Conservation (phyloP, 1,284 basidiomycete species). For the Microbotryomycetes sp. region DNA sequence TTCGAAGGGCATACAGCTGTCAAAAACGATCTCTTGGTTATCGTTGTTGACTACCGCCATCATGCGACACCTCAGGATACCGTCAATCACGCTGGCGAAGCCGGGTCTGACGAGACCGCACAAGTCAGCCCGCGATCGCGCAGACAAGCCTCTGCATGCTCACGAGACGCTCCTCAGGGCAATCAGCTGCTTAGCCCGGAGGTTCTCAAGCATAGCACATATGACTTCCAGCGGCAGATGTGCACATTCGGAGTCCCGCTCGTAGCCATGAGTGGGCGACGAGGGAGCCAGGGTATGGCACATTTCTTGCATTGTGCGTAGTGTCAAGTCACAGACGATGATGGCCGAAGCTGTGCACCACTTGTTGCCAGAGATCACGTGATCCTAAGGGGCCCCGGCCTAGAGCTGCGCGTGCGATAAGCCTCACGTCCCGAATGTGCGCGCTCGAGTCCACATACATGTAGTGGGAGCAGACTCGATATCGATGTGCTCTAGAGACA, state of each 20-base stretch:
- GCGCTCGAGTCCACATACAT: too few relatives aligned
- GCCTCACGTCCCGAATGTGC: too few relatives aligned
- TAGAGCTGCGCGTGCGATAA: too few relatives aligned
- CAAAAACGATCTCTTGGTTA: conserved; percentile 5
- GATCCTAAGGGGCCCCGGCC: not conserved
- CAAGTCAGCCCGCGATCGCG: not conserved
- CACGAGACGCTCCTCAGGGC: conserved; percentile 10
- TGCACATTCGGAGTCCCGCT: not conserved
- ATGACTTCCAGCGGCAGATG: conserved; percentile 13
- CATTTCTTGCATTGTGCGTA: too few relatives aligned
- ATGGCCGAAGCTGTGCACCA: not conserved
- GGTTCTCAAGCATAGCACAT: conserved; percentile 2
- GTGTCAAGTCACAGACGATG: not conserved
- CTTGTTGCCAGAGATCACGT: not conserved
- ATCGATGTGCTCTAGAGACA: too few relatives aligned
- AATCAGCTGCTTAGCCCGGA: conserved; percentile 3
- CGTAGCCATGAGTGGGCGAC: not conserved
- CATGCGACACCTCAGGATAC: conserved; percentile 9
- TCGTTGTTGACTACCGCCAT: not conserved
- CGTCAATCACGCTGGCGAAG: conserved; percentile 11
- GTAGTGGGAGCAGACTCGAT: too few relatives aligned
- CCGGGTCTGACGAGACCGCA: not conserved
- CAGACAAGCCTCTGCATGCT: not conserved
- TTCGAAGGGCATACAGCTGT: conserved; percentile 7
- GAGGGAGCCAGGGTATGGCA: too few relatives aligned